Evolutionary conservation across 805 yeast genomes (phyloP).

Genomic region (Schwanniomyces polymorphus): DNA sequence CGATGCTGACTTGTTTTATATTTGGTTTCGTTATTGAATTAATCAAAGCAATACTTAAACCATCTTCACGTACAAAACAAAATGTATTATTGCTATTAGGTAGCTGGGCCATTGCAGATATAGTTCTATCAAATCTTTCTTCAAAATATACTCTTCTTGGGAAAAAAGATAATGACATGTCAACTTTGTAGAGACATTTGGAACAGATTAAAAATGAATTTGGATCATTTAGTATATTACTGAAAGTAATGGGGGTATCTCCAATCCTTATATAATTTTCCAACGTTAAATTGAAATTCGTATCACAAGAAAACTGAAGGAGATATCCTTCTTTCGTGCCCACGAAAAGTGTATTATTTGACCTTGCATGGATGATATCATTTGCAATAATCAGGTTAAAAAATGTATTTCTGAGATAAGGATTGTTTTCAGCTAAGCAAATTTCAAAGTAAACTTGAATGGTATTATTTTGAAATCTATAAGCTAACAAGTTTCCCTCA

Average conservation of each 20-base stretch:
- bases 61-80: slow-evolving; percentile 33
- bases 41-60: slow-evolving; percentile 28
- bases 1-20: slow-evolving; percentile 26
- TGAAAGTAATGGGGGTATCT: slow-evolving; percentile 23
- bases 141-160: slow-evolving; percentile 36
- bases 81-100: slow-evolving; percentile 1
- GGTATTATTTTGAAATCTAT: not conserved
- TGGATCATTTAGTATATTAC: slow-evolving; percentile 11
- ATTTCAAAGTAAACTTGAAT: not conserved
- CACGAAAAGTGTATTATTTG: slow-evolving; percentile 12
- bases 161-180: slow-evolving; percentile 20
- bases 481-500: slow-evolving; percentile 13
- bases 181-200: slow-evolving; percentile 32
- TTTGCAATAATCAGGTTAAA: slow-evolving; percentile 17
- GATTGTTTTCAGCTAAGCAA: slow-evolving; percentile 3
- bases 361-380: slow-evolving; percentile 10
- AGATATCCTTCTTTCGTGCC: slow-evolving; percentile 36
- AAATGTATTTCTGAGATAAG: slow-evolving; percentile 1
- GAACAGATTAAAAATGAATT: slow-evolving; percentile 23
- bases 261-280: slow-evolving; percentile 22
- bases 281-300: slow-evolving; percentile 5
- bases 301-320: slow-evolving; percentile 13
- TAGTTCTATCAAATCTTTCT: slow-evolving; percentile 30
- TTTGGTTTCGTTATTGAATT: slow-evolving; percentile 21
- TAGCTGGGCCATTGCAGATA: slow-evolving; percentile 15